Evolutionary conservation across 2,329 filamentous ascomycete genomes (phyloP).

Genomic region (Annulohypoxylon truncatum): DNA sequence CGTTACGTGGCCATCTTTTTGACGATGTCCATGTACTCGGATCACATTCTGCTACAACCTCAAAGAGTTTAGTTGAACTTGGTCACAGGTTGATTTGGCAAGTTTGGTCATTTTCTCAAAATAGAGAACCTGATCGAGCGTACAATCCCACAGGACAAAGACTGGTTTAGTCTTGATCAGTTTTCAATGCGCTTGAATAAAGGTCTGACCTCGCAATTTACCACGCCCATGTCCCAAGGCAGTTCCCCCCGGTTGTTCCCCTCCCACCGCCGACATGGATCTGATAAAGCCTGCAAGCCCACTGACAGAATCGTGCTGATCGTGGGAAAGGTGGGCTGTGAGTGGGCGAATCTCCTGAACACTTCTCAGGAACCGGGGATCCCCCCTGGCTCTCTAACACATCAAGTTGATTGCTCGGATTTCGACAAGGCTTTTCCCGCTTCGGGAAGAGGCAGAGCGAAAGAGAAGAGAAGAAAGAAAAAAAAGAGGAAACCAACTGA

Average conservation of each 20-base stretch:
- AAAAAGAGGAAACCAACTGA: slow-evolving; percentile 33
- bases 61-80: not conserved
- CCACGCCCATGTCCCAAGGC: slow-evolving; percentile 29
- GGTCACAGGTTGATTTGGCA: not conserved
- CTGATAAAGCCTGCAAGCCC: slow-evolving; percentile 18
- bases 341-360: slow-evolving; percentile 26
- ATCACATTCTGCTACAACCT: slow-evolving; percentile 25
- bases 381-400: slow-evolving; percentile 12
- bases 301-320: slow-evolving; percentile 26
- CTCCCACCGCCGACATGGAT: slow-evolving; percentile 26
- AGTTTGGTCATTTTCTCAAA: slow-evolving; percentile 3
- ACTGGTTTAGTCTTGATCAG: slow-evolving; percentile 8
- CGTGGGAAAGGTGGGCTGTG: slow-evolving; percentile 17
- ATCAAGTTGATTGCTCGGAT: slow-evolving; percentile 35
- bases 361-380: not conserved
- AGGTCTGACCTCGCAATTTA: slow-evolving; percentile 32
- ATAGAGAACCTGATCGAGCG: slow-evolving; percentile 5
- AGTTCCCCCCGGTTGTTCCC: not conserved
- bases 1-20: slow-evolving; percentile 35
- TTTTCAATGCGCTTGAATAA: slow-evolving; percentile 34
- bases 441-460: slow-evolving; percentile 21
- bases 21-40: slow-evolving; percentile 13
- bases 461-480: slow-evolving; percentile 19
- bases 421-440: slow-evolving; percentile 22
- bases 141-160: slow-evolving; percentile 12